phyloP scores from a whole-genome alignment of 2,329 filamentous ascomycete species.

The Chaetomiaceae sp. region DNA sequence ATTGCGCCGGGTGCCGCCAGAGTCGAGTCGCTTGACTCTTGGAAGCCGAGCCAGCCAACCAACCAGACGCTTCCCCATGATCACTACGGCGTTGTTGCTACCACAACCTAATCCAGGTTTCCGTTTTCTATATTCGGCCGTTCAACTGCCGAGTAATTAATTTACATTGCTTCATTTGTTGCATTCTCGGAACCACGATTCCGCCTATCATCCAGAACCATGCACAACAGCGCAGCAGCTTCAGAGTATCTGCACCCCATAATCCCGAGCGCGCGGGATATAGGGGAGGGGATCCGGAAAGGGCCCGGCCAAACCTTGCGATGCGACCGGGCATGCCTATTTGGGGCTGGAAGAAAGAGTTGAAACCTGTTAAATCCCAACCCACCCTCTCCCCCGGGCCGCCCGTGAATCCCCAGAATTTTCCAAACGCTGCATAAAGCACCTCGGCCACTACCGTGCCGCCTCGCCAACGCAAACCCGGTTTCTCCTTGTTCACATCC shows the following conservation, averaged over 20 bases:
- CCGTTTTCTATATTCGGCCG: neutral
- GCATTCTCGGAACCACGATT: constrained; percentile 1
- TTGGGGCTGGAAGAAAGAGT: too few species aligned
- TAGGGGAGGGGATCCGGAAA: neutral
- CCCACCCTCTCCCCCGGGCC: neutral
- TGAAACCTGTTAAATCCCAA: too few species aligned
- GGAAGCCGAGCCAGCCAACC: too few species aligned
- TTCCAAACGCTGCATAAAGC: neutral
- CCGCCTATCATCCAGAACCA: neutral
- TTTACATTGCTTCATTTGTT: neutral
- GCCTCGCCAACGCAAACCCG: neutral
- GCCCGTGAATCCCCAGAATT: too few species aligned
- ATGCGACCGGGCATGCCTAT: neutral
- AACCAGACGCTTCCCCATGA: too few species aligned
- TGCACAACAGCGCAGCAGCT: neutral
- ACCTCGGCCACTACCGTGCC: constrained; percentile 6
- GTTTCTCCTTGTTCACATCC: neutral
- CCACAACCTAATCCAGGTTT: neutral
- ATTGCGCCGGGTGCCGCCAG: too few species aligned
- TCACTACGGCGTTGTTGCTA: too few species aligned
- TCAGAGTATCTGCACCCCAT: neutral
- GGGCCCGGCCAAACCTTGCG: too few species aligned
- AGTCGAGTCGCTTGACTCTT: too few species aligned
- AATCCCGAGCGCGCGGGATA: neutral
- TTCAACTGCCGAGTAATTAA: constrained; percentile 6